Conservation (phyloP, 805 yeast species). For the Kodamaea kakaduensis region DNA sequence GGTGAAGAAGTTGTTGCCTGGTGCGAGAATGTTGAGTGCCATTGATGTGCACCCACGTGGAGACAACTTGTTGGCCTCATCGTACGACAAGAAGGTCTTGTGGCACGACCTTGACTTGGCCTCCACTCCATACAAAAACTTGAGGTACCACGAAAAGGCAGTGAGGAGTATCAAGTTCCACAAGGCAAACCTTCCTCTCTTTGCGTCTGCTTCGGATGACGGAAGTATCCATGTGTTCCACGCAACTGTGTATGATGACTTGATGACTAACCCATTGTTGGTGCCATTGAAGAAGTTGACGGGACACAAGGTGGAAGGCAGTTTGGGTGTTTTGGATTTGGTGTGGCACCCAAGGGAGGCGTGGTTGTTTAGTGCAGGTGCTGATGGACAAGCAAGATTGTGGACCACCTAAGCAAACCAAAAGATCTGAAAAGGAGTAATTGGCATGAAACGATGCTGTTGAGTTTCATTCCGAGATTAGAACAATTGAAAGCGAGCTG, state of each 20-base stretch:
- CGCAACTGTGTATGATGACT: constrained; percentile 91
- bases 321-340: constrained; percentile 81
- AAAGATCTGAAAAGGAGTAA: no score
- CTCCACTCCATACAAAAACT: constrained; percentile 87
- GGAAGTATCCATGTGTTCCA: constrained; percentile 93
- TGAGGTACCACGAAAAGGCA: constrained; percentile 92
- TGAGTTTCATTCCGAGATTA: no score
- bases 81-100: constrained; percentile 89
- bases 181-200: constrained; percentile 77
- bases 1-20: constrained; percentile 84
- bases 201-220: constrained; percentile 94
- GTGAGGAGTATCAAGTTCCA: constrained; percentile 88
- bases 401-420: constrained; percentile 77
- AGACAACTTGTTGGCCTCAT: constrained; percentile 86
- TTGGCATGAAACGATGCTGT: no score
- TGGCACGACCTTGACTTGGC: constrained; percentile 96
- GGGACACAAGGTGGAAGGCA: constrained; percentile 78
- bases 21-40: constrained; percentile 90
- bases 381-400: constrained; percentile 90
- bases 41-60: constrained; percentile 96
- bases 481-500: no score
- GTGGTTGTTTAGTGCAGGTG: constrained; percentile 96
- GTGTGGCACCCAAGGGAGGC: constrained; percentile 98
- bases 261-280: constrained; percentile 90
- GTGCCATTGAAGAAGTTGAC: constrained; percentile 93